These are phyloP conservation scores for Didymella pinodella DNA, from an alignment of 2,329 filamentous ascomycete species.

Conservation along the genomic window DNA sequence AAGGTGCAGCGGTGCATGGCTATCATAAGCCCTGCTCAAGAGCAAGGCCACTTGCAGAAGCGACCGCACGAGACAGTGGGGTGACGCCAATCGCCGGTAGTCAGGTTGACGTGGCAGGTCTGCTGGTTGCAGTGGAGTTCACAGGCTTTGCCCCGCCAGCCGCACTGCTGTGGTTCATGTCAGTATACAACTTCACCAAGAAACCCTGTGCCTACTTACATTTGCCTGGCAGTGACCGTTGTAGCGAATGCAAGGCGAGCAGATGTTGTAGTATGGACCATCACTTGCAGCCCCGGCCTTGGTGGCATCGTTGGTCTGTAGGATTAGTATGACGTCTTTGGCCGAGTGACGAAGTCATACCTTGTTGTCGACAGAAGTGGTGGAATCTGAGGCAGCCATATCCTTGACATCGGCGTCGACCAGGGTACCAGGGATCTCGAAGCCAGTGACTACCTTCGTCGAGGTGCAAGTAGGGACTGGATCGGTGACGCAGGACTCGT, in stretches of 20 bases:
- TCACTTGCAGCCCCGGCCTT: neutral
- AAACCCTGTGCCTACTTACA: neutral
- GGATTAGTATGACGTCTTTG: neutral
- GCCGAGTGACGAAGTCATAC: neutral
- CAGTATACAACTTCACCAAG: neutral
- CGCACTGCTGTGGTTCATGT: neutral
- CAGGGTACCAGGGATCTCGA: neutral
- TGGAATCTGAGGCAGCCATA: neutral
- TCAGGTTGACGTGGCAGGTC: conserved; percentile 3
- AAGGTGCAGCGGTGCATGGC: neutral
- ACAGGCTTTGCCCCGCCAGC: neutral
- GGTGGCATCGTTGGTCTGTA: neutral
- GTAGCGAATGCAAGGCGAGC: neutral
- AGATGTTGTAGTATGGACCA: neutral
- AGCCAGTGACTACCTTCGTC: neutral
- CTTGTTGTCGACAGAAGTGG: neutral
- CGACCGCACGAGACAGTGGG: conserved; percentile 5
- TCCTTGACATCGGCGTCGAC: neutral
- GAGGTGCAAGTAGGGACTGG: neutral
- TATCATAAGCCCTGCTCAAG: neutral
- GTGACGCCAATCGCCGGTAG: conserved; percentile 6
- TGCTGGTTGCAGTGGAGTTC: neutral
- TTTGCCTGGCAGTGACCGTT: neutral
- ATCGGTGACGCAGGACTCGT: neutral
- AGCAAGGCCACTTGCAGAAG: conserved; percentile 8